phyloP scores from a whole-genome alignment of 108 stramenopile genomes.

The Discostella stelligeroides region DNA sequence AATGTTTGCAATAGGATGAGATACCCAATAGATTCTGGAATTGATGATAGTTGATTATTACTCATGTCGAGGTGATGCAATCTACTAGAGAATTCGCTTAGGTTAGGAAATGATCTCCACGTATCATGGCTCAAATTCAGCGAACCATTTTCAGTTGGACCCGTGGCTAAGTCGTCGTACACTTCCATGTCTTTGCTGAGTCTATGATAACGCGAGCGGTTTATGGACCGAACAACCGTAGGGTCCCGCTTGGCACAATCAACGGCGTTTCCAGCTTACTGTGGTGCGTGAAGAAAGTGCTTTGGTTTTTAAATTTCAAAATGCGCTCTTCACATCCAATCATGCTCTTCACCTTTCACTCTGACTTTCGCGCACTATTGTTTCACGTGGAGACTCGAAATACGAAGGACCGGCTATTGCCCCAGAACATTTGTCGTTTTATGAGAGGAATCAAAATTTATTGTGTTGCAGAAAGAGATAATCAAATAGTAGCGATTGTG shows the following conservation, averaged over 20 bases:
- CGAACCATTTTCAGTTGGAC: slow-evolving; percentile 22
- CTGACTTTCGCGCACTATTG: no score
- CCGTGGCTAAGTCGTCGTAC: slow-evolving; percentile 32
- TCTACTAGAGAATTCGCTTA: slow-evolving; percentile 14
- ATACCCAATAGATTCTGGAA: slow-evolving; percentile 31
- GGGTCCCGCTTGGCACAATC: neutral
- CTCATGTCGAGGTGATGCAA: slow-evolving; percentile 28
- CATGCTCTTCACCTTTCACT: no score
- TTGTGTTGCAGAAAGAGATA: slow-evolving; percentile 13
- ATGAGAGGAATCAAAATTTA: slow-evolving; percentile 52
- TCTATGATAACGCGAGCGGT: neutral
- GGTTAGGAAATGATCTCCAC: slow-evolving; percentile 29
- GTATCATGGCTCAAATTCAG: slow-evolving; percentile 42
- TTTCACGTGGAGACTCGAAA: slow-evolving; percentile 36
- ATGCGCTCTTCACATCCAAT: no score
- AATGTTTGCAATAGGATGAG: slow-evolving; percentile 35
- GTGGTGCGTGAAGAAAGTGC: no score
- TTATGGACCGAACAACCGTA: no score
- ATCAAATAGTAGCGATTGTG: no score
- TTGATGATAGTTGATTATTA: slow-evolving; percentile 22
- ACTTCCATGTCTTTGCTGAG: slow-evolving; percentile 26
- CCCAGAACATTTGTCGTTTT: slow-evolving; percentile 58
- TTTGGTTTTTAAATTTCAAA: no score
- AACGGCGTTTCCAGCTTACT: no score
- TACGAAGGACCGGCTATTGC: slow-evolving; percentile 64